Base-by-base conservation (phyloP, 192 early-diverging fungal genomes). In the Linderina pennispora region DNA sequence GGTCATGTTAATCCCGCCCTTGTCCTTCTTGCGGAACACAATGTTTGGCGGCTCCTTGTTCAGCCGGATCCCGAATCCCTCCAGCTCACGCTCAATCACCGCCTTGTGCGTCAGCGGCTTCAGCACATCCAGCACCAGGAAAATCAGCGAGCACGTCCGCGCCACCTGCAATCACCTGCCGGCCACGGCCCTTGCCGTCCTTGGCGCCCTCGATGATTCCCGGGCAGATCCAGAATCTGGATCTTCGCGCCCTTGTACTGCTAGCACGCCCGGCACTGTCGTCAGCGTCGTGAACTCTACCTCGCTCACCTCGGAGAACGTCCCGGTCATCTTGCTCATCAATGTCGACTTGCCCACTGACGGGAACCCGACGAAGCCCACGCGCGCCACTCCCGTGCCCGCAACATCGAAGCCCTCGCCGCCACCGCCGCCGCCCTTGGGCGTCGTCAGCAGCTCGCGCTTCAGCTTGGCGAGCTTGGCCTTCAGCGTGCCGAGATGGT, bases 231-330 rank as follows among this genome's bases (percentile, higher is more conserved):
- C 25, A 98, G 82, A 65, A 98, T 92, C 77, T 98, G 96, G 68
- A 98, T 81, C 68, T 98, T 97, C 5, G 96, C 96, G 42, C 94
- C 96, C 71, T 96, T 96, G 67, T 96, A 94, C 52, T 92, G 86
- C 40, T n/a, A 87, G 60, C 17, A 94, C 82, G 61, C 95, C 95
- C n/a, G 95, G 95, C 14, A 98, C 92, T 8, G 94, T 97, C 14
- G 95, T 96, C 38, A 99, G 75, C n/a, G 96, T 99, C 42, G 96
- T 99, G 77, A 99, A 99, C 69, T 99, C 96, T 52, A 96, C 92
- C 23, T 87, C 90, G 55, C 87, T 92, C 19, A 94, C 91, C 77
- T 94, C 96, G 37, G 91, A 94, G 69, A 90, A 85, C 16, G 91
- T 94, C 42, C 94, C 94, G 1, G 96, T 96, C 55, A 99, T 56